Conservation (phyloP, 495 filamentous ascomycete genomes). For the Hyaloscypha bicolor region DNA sequence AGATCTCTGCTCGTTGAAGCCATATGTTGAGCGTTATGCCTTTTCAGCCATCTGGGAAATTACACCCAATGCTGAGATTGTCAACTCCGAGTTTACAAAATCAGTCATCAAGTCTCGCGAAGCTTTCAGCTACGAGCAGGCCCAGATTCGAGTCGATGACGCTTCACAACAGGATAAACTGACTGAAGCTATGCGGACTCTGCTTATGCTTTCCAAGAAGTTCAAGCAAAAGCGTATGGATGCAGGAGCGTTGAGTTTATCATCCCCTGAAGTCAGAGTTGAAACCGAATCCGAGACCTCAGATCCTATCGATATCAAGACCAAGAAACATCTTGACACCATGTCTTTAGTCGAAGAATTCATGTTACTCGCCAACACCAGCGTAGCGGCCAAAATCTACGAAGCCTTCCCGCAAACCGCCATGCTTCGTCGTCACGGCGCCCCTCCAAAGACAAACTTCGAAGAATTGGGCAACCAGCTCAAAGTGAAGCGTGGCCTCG, state of each 20-base stretch:
- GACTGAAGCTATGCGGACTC: conserved; percentile 84
- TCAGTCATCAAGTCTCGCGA: conserved; percentile 98
- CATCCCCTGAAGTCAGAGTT: conserved; percentile 92
- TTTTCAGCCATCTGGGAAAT: conserved; percentile 97
- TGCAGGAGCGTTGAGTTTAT: conserved; percentile 90
- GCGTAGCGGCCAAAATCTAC: conserved; percentile 85
- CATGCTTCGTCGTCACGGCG: conserved; percentile 85
- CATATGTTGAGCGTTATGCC: conserved; percentile 95
- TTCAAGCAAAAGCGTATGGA: conserved; percentile 95
- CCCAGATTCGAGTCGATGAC: conserved; percentile 92
- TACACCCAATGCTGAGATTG: conserved; percentile 79
- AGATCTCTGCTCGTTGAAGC: conserved; percentile 94
- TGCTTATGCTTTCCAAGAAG: conserved; percentile 89
- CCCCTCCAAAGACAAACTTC: conserved; percentile 93
- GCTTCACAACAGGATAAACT: conserved; percentile 80
- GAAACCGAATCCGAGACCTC: conserved; percentile 93
- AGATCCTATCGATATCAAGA: conserved; percentile 94
- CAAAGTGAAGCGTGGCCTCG: conserved; percentile 76
- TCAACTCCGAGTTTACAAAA: conserved; percentile 84
- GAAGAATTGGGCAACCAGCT: conserved; percentile 90
- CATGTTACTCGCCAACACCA: conserved; percentile 98
- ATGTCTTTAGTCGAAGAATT: conserved; percentile 98
- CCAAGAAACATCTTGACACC: conserved; percentile 89
- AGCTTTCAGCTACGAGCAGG: conserved; percentile 96
- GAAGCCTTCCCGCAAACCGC: conserved; percentile 92